A percentile compares a stretch with the other conserved stretches of the same genome.
phyloP scores from a whole-genome alignment of 805 yeast genomes.

The Lachancea sp. region DNA sequence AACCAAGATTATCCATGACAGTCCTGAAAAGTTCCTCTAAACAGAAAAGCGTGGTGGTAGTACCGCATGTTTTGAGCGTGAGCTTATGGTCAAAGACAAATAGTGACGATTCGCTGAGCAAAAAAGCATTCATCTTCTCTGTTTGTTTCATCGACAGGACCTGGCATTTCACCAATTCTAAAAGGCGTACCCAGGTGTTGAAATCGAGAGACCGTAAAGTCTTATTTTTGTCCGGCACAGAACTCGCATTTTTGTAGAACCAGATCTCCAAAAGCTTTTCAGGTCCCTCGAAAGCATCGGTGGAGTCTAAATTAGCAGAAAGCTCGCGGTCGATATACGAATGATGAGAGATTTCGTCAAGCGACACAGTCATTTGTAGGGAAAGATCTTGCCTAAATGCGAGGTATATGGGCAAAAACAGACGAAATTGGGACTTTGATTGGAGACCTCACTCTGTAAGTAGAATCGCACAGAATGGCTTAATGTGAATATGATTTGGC shows the following conservation, averaged over 20 bases:
- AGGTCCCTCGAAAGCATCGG: conserved; percentile 95
- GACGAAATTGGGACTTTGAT: no score
- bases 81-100: conserved; percentile 84
- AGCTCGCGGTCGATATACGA: conserved; percentile 70
- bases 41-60: conserved; percentile 84
- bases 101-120: conserved; percentile 82
- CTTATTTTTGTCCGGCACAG: conserved; percentile 32
- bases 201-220: conserved; percentile 63
- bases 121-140: conserved; percentile 65
- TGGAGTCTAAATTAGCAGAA: conserved; percentile 73
- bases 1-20: conserved; percentile 37
- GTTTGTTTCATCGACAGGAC: conserved; percentile 74
- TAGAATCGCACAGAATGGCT: not conserved
- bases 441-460: not conserved
- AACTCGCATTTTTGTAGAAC: conserved; percentile 53
- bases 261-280: conserved; percentile 88
- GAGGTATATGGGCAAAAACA: not conserved
- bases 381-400: no score
- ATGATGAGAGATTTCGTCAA: conserved; percentile 34
- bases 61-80: conserved; percentile 91
- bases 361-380: conserved; percentile 31
- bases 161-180: conserved; percentile 83
- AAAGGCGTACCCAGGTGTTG: conserved; percentile 59
- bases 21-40: conserved; percentile 55
- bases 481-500: not conserved